Percentiles rank a stretch among this genome's conserved stretches.
phyloP scores from a whole-genome alignment of 345 rosid species.

The Aquilaria sinensis region DNA sequence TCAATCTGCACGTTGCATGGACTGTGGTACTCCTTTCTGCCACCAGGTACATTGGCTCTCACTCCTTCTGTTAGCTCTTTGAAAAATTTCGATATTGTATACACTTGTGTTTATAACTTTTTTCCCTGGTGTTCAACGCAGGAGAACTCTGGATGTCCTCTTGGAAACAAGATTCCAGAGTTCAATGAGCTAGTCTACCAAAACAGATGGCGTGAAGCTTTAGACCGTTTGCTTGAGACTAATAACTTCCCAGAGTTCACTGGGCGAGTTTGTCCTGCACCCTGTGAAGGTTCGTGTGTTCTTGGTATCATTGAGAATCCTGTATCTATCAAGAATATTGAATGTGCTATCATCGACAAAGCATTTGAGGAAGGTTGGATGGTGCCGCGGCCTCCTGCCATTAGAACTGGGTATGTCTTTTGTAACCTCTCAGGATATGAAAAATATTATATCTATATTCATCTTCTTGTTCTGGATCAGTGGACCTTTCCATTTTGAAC shows the following conservation, averaged over 20 bases:
- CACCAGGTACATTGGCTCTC: conserved; percentile 56
- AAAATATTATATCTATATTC: neutral
- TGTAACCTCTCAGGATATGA: neutral
- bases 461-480: neutral
- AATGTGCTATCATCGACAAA: conserved; percentile 87
- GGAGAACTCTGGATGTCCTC: conserved; percentile 99
- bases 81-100: neutral
- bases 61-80: neutral
- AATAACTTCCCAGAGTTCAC: conserved; percentile 99
- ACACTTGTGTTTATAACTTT: neutral
- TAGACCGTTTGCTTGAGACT: conserved; percentile 90
- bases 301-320: conserved; percentile 99
- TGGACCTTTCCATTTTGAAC: neutral
- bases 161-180: conserved; percentile 99
- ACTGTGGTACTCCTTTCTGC: conserved; percentile 99
- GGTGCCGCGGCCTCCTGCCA: conserved; percentile 84
- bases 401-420: conserved; percentile 72
- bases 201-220: conserved; percentile 98
- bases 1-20: conserved; percentile 99
- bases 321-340: conserved; percentile 90
- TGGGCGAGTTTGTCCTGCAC: conserved; percentile 99
- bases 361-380: conserved; percentile 99
- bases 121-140: conserved; percentile 19
- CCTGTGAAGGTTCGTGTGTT: conserved; percentile 99
- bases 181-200: conserved; percentile 97